Conservation (phyloP, 108 stramenopile species). For the Pseudonitzschia pungens region DNA sequence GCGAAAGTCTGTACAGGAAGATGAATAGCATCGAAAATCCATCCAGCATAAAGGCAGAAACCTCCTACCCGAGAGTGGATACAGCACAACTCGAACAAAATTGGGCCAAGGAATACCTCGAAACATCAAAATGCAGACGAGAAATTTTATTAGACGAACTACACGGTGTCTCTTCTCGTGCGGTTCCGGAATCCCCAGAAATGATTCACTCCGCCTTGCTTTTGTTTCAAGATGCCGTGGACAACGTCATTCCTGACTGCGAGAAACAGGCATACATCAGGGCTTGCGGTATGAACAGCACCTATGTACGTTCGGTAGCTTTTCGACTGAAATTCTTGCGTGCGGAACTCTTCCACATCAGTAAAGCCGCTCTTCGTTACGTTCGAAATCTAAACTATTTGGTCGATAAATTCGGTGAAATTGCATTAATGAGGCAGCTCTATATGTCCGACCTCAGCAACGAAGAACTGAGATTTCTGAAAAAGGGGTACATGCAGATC, state of each 20-base stretch:
- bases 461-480: constrained; percentile 20
- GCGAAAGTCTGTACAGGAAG: too few species aligned
- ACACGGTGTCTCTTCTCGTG: not conserved
- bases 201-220: not conserved
- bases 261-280: constrained; percentile 1
- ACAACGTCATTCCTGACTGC: not conserved
- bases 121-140: constrained; percentile 1
- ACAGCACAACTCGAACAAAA: not conserved
- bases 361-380: constrained; percentile 7
- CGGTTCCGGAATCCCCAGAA: not conserved
- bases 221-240: not conserved
- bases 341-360: constrained; percentile 1
- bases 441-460: constrained; percentile 19
- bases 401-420: constrained; percentile 21
- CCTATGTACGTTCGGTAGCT: constrained; percentile 2
- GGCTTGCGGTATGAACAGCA: constrained; percentile 10
- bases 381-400: constrained; percentile 12
- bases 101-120: not conserved
- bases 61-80: not conserved
- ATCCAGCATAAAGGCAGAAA: not conserved
- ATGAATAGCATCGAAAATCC: too few species aligned
- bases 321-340: constrained; percentile 28
- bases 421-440: constrained; percentile 12
- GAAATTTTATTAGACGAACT: not conserved
- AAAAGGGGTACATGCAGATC: constrained; percentile 14